Base-by-base conservation (phyloP, 2,329 filamentous ascomycete genomes). In the Aspergillus candidus region DNA sequence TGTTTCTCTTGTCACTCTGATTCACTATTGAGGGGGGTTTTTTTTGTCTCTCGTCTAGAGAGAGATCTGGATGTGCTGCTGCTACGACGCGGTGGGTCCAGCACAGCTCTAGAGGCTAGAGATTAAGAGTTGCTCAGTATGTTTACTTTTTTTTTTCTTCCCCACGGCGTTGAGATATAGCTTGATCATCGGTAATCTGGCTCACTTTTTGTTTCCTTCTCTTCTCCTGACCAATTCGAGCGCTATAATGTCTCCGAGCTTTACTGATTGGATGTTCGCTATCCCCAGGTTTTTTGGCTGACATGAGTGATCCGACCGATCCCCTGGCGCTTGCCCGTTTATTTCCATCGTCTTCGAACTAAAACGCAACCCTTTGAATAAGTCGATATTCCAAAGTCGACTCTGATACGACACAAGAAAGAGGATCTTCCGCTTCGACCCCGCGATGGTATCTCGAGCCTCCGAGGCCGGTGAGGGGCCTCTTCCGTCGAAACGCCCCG, bases 371-470 rank as follows among this genome's bases (percentile, higher is more conserved):
- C 39, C 49, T 50, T 33, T 43, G 52, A 44, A 37, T 32, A 46
- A 54, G 13, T 30, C 32, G 30, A 11, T 35, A 41, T 15, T 13
- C 35, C 40, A n/a, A 13, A 33, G 40, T 22, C 36, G 45, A 50
- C 18, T 13, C 35, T 10, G 27, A 34, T 30, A 27, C 27, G 32
- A 32, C n/a, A 10, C 18, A 34, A 32, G 35, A 30, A n/a, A 32
- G 22, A 18, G 11, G 35, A 12, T 15, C 34, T 36, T 44, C 37
- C 30, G 36, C 29, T 32, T 32, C 17, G 17, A 34, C 14, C 41
- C 51, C 41, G 48, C 34, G 38, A 70, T 71, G 69, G 68, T 70
- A 42, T 64, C 62, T 51, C 66, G 63, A 53, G 60, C 65, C 39
- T 58, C 56, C 48, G 67, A 70, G 47, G 54, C 56, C 47, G 55